Percentiles rank a stretch among this genome's conserved stretches.
Evolutionary conservation across 2,329 filamentous ascomycete genomes (phyloP).

Genomic region (Claviceps humidiphila): DNA sequence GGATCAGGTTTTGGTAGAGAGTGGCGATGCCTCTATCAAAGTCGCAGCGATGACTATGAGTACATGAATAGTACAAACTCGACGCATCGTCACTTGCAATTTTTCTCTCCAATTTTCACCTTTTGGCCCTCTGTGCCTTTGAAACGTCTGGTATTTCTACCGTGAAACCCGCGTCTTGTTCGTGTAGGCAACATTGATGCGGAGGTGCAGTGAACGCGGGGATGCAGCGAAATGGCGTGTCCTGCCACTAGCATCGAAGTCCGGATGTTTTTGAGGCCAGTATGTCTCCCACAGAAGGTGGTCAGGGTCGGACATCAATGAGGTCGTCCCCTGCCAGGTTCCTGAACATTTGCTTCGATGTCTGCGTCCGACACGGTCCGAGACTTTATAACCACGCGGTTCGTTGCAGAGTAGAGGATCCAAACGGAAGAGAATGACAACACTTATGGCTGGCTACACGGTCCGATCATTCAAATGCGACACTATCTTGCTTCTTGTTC

Average conservation of each 20-base stretch:
- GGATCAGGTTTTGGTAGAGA: constrained; percentile 38
- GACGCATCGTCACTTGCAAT: constrained; percentile 22
- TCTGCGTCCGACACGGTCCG: too few species aligned
- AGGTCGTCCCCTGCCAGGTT: too few species aligned
- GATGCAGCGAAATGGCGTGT: neutral
- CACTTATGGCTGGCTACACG: too few species aligned
- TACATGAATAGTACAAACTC: constrained; percentile 32
- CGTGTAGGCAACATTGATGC: neutral
- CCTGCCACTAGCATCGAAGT: neutral
- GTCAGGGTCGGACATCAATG: too few species aligned
- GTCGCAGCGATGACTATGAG: constrained; percentile 29
- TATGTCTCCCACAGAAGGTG: neutral
- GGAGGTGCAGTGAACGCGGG: neutral
- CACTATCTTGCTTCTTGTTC: too few species aligned
- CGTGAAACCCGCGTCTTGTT: neutral
- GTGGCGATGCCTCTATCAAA: constrained; percentile 29
- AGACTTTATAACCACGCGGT: too few species aligned
- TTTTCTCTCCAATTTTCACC: neutral
- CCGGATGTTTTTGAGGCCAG: neutral
- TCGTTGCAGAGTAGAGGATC: too few species aligned
- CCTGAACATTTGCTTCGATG: too few species aligned
- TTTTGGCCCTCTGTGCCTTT: neutral
- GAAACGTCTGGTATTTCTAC: too few species aligned
- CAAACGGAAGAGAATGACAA: too few species aligned
- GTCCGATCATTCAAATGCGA: too few species aligned